phyloP scores from a whole-genome alignment of 768 basidiomycete genomes.

The Kwoniella heveanensis region DNA sequence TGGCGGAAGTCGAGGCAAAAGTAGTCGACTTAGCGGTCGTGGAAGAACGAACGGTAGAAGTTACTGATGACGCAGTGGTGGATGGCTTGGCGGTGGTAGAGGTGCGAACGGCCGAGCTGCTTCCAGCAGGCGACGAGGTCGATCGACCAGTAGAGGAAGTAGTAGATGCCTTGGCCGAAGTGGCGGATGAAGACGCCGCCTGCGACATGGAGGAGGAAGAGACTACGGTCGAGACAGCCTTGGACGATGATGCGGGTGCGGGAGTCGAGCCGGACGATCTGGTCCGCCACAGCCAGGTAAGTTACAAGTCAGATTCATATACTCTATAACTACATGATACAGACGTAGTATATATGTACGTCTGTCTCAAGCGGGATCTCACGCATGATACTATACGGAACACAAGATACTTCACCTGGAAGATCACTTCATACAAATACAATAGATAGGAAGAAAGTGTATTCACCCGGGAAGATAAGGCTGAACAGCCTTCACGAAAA shows the following conservation, averaged over 20 bases:
- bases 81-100: neutral
- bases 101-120: neutral
- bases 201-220: neutral
- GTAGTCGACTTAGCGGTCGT: no score
- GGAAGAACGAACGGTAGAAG: no score
- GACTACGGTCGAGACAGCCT: neutral
- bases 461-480: conserved; percentile 36
- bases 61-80: neutral
- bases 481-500: conserved; percentile 41
- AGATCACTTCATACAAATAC: neutral
- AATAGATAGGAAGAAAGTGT: neutral
- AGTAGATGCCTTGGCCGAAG: neutral
- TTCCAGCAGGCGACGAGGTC: neutral
- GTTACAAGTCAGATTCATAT: neutral
- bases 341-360: no score
- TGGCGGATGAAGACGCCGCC: neutral
- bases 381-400: no score
- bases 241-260: neutral
- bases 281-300: neutral
- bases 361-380: no score
- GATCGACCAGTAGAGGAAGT: neutral
- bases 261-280: neutral
- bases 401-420: neutral
- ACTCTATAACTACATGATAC: no score
- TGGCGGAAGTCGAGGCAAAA: conserved; percentile 1